Evolutionary conservation across 805 yeast species (phyloP).

Genomic region (Schizosaccharomyces cryophilus): DNA sequence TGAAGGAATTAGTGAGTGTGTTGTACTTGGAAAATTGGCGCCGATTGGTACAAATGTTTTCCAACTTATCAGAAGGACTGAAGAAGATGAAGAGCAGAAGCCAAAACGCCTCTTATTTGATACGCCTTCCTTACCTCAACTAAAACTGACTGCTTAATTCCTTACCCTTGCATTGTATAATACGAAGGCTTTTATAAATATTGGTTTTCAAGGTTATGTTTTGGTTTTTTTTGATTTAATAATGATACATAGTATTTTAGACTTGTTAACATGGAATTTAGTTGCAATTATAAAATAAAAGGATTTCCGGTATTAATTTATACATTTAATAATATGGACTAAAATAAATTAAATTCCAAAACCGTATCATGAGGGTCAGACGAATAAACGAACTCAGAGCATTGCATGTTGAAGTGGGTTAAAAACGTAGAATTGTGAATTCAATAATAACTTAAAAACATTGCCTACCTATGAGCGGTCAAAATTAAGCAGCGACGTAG

Average conservation of each 20-base stretch:
- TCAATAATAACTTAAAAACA: no score
- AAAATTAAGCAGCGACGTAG: neutral
- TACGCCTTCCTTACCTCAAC: neutral
- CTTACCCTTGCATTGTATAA: neutral
- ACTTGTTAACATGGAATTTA: no score
- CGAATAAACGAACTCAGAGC: no score
- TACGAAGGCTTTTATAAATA: neutral
- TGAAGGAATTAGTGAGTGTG: constrained; percentile 95
- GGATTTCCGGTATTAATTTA: no score
- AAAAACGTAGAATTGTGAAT: no score
- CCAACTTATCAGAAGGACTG: constrained; percentile 24
- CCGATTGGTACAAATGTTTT: constrained; percentile 92
- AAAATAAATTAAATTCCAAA: no score
- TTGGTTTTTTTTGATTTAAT: neutral
- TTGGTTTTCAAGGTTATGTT: neutral
- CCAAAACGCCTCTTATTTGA: constrained; percentile 10
- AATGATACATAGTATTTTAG: no score
- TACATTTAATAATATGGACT: no score
- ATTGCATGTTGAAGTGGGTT: no score
- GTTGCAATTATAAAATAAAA: no score
- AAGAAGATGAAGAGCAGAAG: constrained; percentile 2
- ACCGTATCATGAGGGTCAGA: no score
- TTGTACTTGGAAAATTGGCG: constrained; percentile 94
- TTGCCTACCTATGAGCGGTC: no score
- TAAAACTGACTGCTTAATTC: neutral